phyloP scores from a whole-genome alignment of 371 early-diverging fungal species.

The Syncephalastrum sp. region DNA sequence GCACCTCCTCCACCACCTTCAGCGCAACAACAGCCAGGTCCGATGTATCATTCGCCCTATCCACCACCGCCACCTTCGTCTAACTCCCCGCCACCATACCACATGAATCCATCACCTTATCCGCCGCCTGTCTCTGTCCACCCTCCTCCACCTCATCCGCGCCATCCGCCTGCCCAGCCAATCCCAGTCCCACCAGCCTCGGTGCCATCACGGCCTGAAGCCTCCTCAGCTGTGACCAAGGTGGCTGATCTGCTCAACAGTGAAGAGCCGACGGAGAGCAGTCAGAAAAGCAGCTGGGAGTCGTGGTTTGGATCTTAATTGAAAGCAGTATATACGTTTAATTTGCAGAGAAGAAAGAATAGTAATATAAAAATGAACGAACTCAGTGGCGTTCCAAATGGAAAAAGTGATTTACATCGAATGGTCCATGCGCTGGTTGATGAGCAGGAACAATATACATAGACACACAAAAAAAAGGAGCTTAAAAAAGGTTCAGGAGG shows the following conservation, averaged over 20 bases:
- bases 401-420: no score
- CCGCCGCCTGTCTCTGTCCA: neutral
- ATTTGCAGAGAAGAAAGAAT: no score
- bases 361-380: no score
- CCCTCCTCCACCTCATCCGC: constrained; percentile 12
- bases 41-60: constrained; percentile 1
- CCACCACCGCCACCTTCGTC: neutral
- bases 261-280: constrained; percentile 45
- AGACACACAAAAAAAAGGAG: no score
- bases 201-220: constrained; percentile 6
- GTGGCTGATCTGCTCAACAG: constrained; percentile 50
- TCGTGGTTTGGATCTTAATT: constrained; percentile 38
- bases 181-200: constrained; percentile 10
- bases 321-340: no score
- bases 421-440: no score
- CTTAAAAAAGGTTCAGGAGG: no score
- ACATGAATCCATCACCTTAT: neutral
- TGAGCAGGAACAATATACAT: no score
- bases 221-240: constrained; percentile 32
- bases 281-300: constrained; percentile 44
- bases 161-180: constrained; percentile 10
- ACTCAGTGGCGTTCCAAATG: no score
- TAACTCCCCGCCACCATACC: constrained; percentile 1
- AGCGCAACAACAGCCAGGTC: neutral
- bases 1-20: constrained; percentile 1